phyloP scores from a whole-genome alignment of 2,329 filamentous ascomycete species.

The Bisporella sp. region DNA sequence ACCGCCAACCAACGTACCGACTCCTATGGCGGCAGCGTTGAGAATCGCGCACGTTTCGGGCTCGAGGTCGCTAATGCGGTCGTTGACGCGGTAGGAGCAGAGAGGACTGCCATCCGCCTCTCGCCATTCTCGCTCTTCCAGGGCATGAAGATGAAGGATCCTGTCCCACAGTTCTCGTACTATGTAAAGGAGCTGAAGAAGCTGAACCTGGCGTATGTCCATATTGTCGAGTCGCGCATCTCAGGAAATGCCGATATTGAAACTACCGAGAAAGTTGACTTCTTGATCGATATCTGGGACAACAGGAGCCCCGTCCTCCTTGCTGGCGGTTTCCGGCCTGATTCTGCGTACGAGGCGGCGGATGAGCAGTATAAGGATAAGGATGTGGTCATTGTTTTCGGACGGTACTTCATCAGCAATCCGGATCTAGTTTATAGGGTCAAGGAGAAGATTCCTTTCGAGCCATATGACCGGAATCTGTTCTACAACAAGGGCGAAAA shows the following conservation, averaged over 20 bases:
- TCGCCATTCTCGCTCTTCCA: slow-evolving; percentile 56
- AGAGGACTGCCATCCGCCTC: slow-evolving; percentile 49
- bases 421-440: slow-evolving; percentile 38
- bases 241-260: slow-evolving; percentile 31
- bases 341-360: slow-evolving; percentile 32
- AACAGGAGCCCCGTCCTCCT: slow-evolving; percentile 39
- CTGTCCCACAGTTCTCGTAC: slow-evolving; percentile 55
- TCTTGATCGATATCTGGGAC: slow-evolving; percentile 38
- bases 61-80: slow-evolving; percentile 47
- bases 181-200: slow-evolving; percentile 43
- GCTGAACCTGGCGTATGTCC: slow-evolving; percentile 52
- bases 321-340: slow-evolving; percentile 38
- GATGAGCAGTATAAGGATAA: slow-evolving; percentile 28
- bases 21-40: slow-evolving; percentile 41
- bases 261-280: slow-evolving; percentile 32
- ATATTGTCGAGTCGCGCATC: slow-evolving; percentile 47
- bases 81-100: slow-evolving; percentile 41
- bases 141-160: slow-evolving; percentile 56
- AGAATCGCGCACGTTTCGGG: slow-evolving; percentile 44
- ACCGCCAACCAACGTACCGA: slow-evolving; percentile 49
- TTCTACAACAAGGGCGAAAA: slow-evolving; percentile 29
- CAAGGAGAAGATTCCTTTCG: slow-evolving; percentile 31
- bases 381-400: slow-evolving; percentile 35
- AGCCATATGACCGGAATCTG: slow-evolving; percentile 31
- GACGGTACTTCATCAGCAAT: slow-evolving; percentile 38